phyloP scores from a whole-genome alignment of 495 filamentous ascomycete genomes.

The Bryoglossum gracile region DNA sequence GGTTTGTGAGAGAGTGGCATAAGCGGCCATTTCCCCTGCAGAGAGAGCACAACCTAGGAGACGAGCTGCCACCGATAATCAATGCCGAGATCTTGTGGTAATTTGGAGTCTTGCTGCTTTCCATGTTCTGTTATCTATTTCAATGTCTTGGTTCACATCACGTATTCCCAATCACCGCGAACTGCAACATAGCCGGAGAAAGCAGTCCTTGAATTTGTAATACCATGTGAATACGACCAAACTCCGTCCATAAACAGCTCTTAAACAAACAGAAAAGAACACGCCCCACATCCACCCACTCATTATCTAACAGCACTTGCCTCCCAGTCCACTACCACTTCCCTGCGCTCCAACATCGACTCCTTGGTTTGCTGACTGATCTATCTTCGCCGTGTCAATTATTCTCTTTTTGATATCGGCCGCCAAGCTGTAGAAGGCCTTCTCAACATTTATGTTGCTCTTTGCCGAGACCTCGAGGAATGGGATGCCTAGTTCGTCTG shows the following conservation, averaged over 20 bases:
- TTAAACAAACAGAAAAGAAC: conserved; percentile 20
- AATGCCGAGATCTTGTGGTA: conserved; percentile 45
- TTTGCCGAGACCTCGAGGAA: conserved; percentile 98
- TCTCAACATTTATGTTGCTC: conserved; percentile 98
- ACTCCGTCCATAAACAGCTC: conserved; percentile 27
- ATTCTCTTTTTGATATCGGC: conserved; percentile 96
- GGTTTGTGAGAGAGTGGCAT: conserved; percentile 54
- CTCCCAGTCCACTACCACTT: conserved; percentile 50
- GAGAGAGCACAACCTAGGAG: conserved; percentile 17
- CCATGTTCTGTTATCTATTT: background rate
- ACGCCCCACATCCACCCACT: background rate
- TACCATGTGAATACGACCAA: conserved; percentile 26
- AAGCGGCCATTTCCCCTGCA: conserved; percentile 33
- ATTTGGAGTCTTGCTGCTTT: conserved; percentile 7
- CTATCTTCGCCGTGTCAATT: conserved; percentile 76
- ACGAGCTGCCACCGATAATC: conserved; percentile 27
- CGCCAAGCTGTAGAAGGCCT: conserved; percentile 94
- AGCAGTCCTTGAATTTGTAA: conserved; percentile 22
- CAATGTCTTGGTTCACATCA: background rate
- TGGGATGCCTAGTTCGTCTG: conserved; percentile 93
- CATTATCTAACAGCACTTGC: conserved; percentile 76
- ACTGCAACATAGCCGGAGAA: conserved; percentile 1
- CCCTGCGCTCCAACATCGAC: conserved; percentile 64
- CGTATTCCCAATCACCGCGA: background rate
- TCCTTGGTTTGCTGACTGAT: conserved; percentile 54